Percentiles rank a stretch among this genome's conserved stretches.
Conservation (phyloP, 73 alveolate genomes). For the Symbiodinium natans region DNA sequence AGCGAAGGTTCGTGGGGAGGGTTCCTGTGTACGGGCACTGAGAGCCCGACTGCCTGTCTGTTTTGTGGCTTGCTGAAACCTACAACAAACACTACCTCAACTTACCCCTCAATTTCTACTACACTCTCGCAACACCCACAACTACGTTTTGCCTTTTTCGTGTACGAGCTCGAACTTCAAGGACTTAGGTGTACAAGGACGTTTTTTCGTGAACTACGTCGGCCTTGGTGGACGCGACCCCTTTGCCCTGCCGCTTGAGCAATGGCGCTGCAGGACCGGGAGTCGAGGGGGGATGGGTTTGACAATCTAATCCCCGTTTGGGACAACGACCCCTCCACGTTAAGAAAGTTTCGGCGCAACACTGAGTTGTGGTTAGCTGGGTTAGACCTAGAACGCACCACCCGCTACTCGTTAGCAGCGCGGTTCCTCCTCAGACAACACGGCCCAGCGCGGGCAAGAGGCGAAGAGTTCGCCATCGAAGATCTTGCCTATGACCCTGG, state of each 20-base stretch:
- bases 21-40: background rate
- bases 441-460: background rate
- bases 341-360: background rate
- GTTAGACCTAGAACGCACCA: background rate
- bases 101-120: background rate
- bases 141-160: background rate
- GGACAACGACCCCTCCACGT: background rate
- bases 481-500: background rate
- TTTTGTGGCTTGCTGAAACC: background rate
- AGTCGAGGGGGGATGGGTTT: background rate
- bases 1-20: background rate
- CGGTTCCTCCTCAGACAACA: background rate
- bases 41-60: background rate
- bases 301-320: background rate
- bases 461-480: background rate
- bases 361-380: background rate
- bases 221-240: background rate
- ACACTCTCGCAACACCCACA: background rate
- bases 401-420: background rate
- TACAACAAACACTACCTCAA: background rate
- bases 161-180: background rate
- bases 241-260: background rate
- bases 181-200: background rate
- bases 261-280: background rate
- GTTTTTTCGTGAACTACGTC: background rate